phyloP scores from a whole-genome alignment of 768 basidiomycete species.

The Russula vinacea region DNA sequence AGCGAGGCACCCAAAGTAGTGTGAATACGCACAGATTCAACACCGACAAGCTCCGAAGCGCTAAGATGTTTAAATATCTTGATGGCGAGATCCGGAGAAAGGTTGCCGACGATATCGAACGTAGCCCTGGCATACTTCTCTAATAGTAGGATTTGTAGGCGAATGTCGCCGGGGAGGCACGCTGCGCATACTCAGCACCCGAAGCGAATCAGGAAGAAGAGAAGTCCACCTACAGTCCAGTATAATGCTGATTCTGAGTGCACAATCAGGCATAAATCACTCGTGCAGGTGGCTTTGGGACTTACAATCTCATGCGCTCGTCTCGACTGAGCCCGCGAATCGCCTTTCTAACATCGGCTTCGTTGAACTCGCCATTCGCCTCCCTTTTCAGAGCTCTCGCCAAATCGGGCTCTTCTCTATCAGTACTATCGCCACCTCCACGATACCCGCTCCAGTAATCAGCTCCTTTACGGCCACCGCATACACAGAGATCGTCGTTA shows the following conservation, averaged over 20 bases:
- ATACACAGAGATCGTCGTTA: slow-evolving; percentile 42
- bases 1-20: neutral
- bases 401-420: slow-evolving; percentile 49
- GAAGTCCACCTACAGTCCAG: slow-evolving; percentile 48
- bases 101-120: slow-evolving; percentile 74
- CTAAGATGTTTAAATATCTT: slow-evolving; percentile 57
- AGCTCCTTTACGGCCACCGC: slow-evolving; percentile 58
- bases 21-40: slow-evolving; percentile 48
- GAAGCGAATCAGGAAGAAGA: slow-evolving; percentile 17
- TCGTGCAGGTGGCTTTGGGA: slow-evolving; percentile 29
- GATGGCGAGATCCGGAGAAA: slow-evolving; percentile 63
- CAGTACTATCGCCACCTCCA: slow-evolving; percentile 47
- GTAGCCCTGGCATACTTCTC: slow-evolving; percentile 81
- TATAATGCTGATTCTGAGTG: slow-evolving; percentile 54
- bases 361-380: slow-evolving; percentile 58
- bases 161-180: slow-evolving; percentile 80
- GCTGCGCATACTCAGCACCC: slow-evolving; percentile 41
- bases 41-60: slow-evolving; percentile 58
- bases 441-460: slow-evolving; percentile 75
- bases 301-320: slow-evolving; percentile 72
- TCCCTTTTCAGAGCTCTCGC: slow-evolving; percentile 48
- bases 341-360: slow-evolving; percentile 64
- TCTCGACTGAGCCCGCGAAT: slow-evolving; percentile 60
- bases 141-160: slow-evolving; percentile 76
- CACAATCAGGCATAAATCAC: slow-evolving; percentile 12